Evolutionary conservation across 192 early-diverging fungal species (phyloP).

Genomic region (Mortierella antarctica): DNA sequence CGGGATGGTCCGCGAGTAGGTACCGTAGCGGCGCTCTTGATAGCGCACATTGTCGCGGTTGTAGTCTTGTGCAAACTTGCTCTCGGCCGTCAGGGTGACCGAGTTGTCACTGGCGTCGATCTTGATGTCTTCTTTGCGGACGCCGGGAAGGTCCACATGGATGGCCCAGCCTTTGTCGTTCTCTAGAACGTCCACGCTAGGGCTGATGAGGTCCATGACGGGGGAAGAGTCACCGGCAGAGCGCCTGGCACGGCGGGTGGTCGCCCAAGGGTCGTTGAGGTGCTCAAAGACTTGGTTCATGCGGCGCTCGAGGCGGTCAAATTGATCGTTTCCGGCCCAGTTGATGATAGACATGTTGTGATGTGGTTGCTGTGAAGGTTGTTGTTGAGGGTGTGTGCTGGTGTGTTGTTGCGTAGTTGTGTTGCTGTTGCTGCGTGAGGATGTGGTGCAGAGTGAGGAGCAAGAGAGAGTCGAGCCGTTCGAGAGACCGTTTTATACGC

Average conservation of each 20-base stretch:
- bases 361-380: background rate
- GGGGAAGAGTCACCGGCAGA: slow-evolving; percentile 4
- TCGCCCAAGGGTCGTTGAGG: slow-evolving; percentile 23
- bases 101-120: slow-evolving; percentile 58
- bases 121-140: slow-evolving; percentile 65
- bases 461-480: too few species aligned
- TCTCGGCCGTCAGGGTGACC: slow-evolving; percentile 60
- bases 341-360: slow-evolving; percentile 36
- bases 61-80: slow-evolving; percentile 31
- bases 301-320: slow-evolving; percentile 32
- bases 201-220: slow-evolving; percentile 16
- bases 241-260: slow-evolving; percentile 1
- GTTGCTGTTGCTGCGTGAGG: too few species aligned
- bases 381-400: background rate
- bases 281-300: slow-evolving; percentile 41
- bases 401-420: background rate
- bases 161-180: slow-evolving; percentile 57
- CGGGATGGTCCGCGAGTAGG: slow-evolving; percentile 57
- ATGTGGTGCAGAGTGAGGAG: too few species aligned
- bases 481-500: too few species aligned
- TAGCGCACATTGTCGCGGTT: slow-evolving; percentile 56
- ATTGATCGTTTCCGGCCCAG: slow-evolving; percentile 22
- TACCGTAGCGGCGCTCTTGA: slow-evolving; percentile 64
- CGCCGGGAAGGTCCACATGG: slow-evolving; percentile 67
- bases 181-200: slow-evolving; percentile 62